Evolutionary conservation across 352 stramenopile species (phyloP), one percentile per base, ranked within the genome.

Genomic region (Pythium pyrilobum): DNA sequence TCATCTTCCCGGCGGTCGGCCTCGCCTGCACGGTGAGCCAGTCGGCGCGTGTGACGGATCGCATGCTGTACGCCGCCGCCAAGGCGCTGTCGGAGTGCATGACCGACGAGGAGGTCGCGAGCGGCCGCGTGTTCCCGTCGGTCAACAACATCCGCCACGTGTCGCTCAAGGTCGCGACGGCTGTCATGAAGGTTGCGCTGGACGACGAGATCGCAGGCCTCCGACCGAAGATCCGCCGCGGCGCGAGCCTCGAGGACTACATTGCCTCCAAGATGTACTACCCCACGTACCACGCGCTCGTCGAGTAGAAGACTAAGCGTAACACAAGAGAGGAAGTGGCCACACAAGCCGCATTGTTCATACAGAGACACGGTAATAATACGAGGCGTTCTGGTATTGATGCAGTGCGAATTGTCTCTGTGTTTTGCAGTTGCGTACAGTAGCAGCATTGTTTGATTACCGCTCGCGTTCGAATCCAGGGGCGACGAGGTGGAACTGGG

Each of bases 1-100:
- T 98, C 68, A 96, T 99, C 61, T 99, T 99, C 77, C 96, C 96
- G 28, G 97, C 89, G 38, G 71, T 99, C 38, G 96, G 95, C 31
- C 80, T 99, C 5, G 96, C 90, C 18, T 88, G 87, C 18, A 87
- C 92, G 4, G 70, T 98, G 11, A 87, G 82, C 53, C 79, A 87
- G 48, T 63, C 80, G 18, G 74, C 64, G 23, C 77, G 81, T 41
- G 81, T 95, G 42, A 96, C 89, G 23, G 95, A 98, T 68, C 79
- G 80, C 59, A 98, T 98, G 95, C 72, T 98, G 16, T 98, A 98
- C 64, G 78, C 95, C 27, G 92, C 92, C 11, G 91, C 94, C 21
- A 95, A 97, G 72, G 88, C 94, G 25, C 67, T 98, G n/a, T 95
- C 94, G 15, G 77, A 95, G 56, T 97, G 89, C 62, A 81, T 98